Conservation (phyloP, 148 eudicot species). For the Polygonum maritimum region DNA sequence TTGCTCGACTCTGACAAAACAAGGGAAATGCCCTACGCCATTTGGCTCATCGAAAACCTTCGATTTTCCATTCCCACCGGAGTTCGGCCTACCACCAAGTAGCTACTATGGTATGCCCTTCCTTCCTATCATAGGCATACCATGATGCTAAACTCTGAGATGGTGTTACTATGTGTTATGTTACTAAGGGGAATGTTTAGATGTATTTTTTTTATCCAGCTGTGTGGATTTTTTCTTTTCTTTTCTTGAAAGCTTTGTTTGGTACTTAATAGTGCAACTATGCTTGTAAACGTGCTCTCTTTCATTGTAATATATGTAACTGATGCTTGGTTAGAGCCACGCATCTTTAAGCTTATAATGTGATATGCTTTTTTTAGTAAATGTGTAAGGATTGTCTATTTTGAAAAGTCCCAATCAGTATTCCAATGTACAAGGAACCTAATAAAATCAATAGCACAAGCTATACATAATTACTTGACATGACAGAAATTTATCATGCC, state of each 20-base stretch:
- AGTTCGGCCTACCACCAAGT: constrained; percentile 68
- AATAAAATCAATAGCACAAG: not conserved
- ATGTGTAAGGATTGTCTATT: not conserved
- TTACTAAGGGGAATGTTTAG: not conserved
- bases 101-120: constrained; percentile 45
- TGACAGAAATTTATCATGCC: not conserved
- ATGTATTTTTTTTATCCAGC: not conserved
- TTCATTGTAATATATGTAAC: not conserved
- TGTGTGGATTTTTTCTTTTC: not conserved
- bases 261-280: not conserved
- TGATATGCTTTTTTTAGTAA: not conserved
- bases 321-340: not conserved
- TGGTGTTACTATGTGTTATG: not conserved
- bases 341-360: not conserved
- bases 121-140: constrained; percentile 76
- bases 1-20: constrained; percentile 20
- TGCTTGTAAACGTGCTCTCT: not conserved
- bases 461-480: not conserved
- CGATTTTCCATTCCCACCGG: constrained; percentile 58
- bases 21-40: constrained; percentile 21
- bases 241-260: not conserved
- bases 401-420: not conserved
- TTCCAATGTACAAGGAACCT: not conserved
- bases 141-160: constrained; percentile 22
- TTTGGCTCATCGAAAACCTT: constrained; percentile 55